These are phyloP conservation scores for Stellera chamaejasme DNA, from an alignment of 345 rosid species.

Conservation along the genomic window DNA sequence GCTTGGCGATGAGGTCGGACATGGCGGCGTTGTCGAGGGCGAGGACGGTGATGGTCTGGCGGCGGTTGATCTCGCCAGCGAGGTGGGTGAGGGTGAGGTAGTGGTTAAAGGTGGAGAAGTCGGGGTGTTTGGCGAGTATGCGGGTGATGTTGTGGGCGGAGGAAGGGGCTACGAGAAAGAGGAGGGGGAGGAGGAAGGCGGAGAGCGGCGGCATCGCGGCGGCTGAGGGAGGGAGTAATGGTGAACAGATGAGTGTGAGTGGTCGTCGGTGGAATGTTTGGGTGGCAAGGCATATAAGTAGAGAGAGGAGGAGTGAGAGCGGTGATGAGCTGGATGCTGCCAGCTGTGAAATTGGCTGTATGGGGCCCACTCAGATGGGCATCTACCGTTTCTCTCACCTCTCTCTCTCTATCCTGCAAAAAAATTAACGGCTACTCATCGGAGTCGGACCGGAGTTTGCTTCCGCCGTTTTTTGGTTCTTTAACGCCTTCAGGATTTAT, in stretches of 20 bases:
- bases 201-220: conserved; percentile 18
- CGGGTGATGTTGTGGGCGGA: conserved; percentile 75
- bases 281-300: neutral
- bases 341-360: conserved; percentile 27
- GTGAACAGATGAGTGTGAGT: conserved; percentile 4
- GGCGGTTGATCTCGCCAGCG: conserved; percentile 76
- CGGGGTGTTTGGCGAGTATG: conserved; percentile 67
- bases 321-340: conserved; percentile 18
- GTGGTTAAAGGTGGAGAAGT: conserved; percentile 89
- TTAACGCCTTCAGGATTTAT: too few species aligned
- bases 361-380: conserved; percentile 23
- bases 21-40: conserved; percentile 86
- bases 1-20: conserved; percentile 53
- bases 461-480: too few species aligned
- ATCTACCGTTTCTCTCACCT: too few species aligned
- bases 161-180: conserved; percentile 18
- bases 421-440: too few species aligned
- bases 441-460: too few species aligned
- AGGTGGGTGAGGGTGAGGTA: conserved; percentile 84
- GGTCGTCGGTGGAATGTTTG: neutral
- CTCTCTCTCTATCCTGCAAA: too few species aligned
- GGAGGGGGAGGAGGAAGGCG: conserved; percentile 18
- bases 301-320: neutral
- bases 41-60: conserved; percentile 74
- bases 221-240: conserved; percentile 11